phyloP scores from a whole-genome alignment of 148 eudicot genomes.

The Vaccinium darrowii region DNA sequence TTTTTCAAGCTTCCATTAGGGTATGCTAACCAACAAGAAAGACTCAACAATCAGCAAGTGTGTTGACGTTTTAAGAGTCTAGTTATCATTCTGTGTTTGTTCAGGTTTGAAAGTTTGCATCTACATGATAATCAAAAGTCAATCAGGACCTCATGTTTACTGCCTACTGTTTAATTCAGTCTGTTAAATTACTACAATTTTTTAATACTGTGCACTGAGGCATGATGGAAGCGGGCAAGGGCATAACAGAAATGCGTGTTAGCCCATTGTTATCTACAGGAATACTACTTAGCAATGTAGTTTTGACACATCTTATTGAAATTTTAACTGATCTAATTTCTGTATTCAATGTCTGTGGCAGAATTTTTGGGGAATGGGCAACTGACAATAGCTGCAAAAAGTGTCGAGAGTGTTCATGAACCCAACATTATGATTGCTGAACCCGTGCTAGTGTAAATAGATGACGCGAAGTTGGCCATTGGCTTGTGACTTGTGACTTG shows the following conservation, averaged over 20 bases:
- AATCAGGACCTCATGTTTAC: background rate
- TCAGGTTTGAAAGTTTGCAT: background rate
- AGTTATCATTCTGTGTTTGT: background rate
- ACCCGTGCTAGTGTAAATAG: constrained; percentile 2
- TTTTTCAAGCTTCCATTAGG: background rate
- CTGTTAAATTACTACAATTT: too few species aligned
- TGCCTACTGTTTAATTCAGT: background rate
- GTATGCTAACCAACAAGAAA: background rate
- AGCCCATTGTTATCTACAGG: background rate
- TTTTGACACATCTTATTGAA: background rate
- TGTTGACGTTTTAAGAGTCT: background rate
- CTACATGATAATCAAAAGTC: background rate
- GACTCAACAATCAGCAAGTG: background rate
- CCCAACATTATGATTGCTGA: background rate
- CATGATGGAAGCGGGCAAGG: background rate
- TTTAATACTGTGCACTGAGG: background rate
- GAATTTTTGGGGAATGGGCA: constrained; percentile 6
- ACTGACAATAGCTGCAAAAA: background rate
- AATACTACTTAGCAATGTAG: background rate
- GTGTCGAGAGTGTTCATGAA: background rate
- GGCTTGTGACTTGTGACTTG: background rate
- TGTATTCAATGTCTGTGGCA: constrained; percentile 8
- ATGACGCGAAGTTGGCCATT: background rate
- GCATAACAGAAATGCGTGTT: background rate
- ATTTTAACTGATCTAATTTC: background rate